Evolutionary conservation across 306 rosid genomes (phyloP).

Genomic region (Quercus robur): DNA sequence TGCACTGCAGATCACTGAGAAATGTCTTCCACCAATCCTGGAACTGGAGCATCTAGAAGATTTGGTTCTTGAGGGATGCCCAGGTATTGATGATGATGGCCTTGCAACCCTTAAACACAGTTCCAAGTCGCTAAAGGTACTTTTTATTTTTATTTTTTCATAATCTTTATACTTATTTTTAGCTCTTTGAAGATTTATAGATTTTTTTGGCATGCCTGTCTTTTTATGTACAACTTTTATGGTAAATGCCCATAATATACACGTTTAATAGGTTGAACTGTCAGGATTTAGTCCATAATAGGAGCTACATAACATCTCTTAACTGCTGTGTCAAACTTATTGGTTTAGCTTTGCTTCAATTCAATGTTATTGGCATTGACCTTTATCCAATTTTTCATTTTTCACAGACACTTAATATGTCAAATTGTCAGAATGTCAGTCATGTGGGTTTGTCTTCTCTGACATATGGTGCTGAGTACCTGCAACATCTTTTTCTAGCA

Average conservation of each 20-base stretch:
- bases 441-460: conserved; percentile 62
- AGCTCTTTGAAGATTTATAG: neutral
- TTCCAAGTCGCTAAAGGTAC: conserved; percentile 39
- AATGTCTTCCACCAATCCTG: conserved; percentile 37
- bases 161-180: neutral
- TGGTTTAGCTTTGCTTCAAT: neutral
- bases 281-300: neutral
- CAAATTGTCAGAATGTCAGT: conserved; percentile 52
- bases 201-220: neutral
- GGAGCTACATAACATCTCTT: neutral
- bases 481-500: conserved; percentile 55
- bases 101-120: conserved; percentile 21
- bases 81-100: conserved; percentile 45
- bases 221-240: neutral
- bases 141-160: neutral
- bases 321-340: neutral
- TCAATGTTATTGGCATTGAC: neutral
- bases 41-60: conserved; percentile 43
- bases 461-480: conserved; percentile 46
- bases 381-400: neutral
- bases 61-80: conserved; percentile 47
- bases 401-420: conserved; percentile 54
- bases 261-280: neutral
- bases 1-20: conserved; percentile 38
- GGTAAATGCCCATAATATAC: neutral